These are phyloP conservation scores for Tephrocybe sp. DNA, from an alignment of 768 basidiomycete species.

Conservation along the genomic window DNA sequence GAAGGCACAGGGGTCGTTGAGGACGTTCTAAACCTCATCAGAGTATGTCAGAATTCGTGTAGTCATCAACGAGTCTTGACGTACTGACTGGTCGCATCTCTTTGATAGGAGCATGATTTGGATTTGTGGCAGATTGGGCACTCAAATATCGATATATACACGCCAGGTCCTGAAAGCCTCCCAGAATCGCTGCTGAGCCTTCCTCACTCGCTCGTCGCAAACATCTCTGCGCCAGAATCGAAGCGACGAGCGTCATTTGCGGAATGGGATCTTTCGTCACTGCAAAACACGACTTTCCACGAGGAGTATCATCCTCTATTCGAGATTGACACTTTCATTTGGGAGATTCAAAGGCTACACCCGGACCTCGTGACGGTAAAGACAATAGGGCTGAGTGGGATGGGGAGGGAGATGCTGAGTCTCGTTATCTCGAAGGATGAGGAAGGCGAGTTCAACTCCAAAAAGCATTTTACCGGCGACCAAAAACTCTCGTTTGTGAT, in stretches of 20 bases:
- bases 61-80: neutral
- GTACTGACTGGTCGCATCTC: conserved; percentile 1
- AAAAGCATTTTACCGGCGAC: conserved; percentile 12
- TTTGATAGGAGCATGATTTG: conserved; percentile 37
- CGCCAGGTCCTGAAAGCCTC: conserved; percentile 6
- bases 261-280: conserved; percentile 32
- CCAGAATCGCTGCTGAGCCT: conserved; percentile 15
- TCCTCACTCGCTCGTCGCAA: conserved; percentile 8
- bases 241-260: neutral
- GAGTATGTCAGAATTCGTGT: conserved; percentile 4
- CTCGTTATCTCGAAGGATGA: conserved; percentile 43
- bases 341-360: conserved; percentile 39
- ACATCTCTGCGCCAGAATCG: conserved; percentile 15
- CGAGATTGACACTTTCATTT: conserved; percentile 52
- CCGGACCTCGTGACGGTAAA: conserved; percentile 47
- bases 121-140: conserved; percentile 51
- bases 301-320: conserved; percentile 51
- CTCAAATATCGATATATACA: conserved; percentile 49
- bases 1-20: conserved; percentile 4
- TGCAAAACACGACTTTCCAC: conserved; percentile 39
- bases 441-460: neutral
- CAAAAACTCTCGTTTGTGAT: conserved; percentile 61
- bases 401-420: conserved; percentile 58
- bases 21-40: conserved; percentile 9
- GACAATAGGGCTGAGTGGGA: conserved; percentile 52